phyloP scores from a whole-genome alignment of 176 grass and related monocot species.

The Musa acuminata region DNA sequence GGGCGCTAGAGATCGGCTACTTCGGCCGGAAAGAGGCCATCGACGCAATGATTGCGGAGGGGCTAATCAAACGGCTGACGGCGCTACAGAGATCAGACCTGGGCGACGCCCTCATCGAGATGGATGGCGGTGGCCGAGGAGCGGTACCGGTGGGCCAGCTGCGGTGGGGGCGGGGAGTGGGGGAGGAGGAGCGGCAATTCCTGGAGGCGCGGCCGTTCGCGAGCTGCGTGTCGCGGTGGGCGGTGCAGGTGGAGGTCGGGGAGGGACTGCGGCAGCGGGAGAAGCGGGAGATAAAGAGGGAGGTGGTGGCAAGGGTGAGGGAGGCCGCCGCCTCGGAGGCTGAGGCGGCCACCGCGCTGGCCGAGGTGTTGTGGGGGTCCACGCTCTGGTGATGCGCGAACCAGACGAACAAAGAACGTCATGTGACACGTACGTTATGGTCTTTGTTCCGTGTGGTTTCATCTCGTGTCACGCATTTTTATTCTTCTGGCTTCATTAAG shows the following conservation, averaged over 20 bases:
- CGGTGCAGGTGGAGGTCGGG: conserved; percentile 78
- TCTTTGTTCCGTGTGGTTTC: too few relatives aligned
- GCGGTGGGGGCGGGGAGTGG: not conserved
- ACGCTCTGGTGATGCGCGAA: conserved; percentile 27
- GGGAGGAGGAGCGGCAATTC: not conserved
- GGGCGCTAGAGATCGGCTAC: conserved; percentile 48
- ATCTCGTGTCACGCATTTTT: too few relatives aligned
- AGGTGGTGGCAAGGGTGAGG: conserved; percentile 55
- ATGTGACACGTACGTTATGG: not conserved
- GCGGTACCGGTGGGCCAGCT: not conserved
- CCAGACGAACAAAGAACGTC: not conserved
- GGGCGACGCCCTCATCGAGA: conserved; percentile 30
- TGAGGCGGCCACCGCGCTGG: conserved; percentile 45
- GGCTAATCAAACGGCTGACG: conserved; percentile 66
- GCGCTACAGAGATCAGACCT: conserved; percentile 62
- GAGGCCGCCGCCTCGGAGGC: conserved; percentile 51
- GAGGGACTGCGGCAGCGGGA: conserved; percentile 54
- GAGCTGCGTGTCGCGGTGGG: conserved; percentile 59
- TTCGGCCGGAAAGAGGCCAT: conserved; percentile 66
- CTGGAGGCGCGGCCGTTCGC: conserved; percentile 38
- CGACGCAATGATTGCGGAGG: conserved; percentile 60
- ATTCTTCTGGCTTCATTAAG: too few relatives aligned
- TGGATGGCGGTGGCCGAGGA: not conserved
- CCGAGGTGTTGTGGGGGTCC: conserved; percentile 78
- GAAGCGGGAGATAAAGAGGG: conserved; percentile 50